Base-by-base conservation (phyloP, 345 rosid genomes). In the Cochlearia excelsa region DNA sequence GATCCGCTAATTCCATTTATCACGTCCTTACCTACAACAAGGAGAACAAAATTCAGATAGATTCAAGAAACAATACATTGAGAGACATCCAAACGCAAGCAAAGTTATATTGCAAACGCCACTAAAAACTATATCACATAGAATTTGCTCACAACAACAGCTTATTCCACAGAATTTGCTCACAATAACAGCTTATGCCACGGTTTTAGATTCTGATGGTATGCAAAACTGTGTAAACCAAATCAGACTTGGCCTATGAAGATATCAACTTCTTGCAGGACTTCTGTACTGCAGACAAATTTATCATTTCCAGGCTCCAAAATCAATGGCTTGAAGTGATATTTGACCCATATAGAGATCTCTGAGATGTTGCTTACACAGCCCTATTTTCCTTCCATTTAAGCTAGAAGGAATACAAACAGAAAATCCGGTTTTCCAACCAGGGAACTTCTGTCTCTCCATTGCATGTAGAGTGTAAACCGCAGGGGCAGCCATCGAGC, bases 391-490 rank as follows among this genome's bases (percentile, higher is more conserved):
- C 76, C 95, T 84, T 73, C 75, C 75, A 67, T 88, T 91, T 76
- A 91, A 74, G 74, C 88, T 84, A 43, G 96, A 88, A 72, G 81
- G 98, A 41, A 91, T 86, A 70, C 83, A 82, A 74, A 77, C 72
- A 31, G 90, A 58, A 75, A 91, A 88, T 45, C 98, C 96, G 1
- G 98, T 91, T 73, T 79, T 86, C 98, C 98, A 91, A 34, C 85
- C 90, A 1, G 98, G 95, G 76, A 91, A 91, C 67, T 75, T 88
- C 80, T 91, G 98, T 42, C 90, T 81, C 63, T 88, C 92, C 96
- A 91, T 86, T 62, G 80, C 96, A 76, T 86, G 84, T 38, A 84
- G 70, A 50, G 84, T 80, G 66, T 88, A 91, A 62, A 91, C 90
- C 63, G 79, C 60, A 5, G 84, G 87, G 40, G 96, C 96, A 50